A percentile compares a stretch with the other conserved stretches of the same genome.
phyloP scores from a whole-genome alignment of 2,329 filamentous ascomycete genomes.

The Fusarium coicis region DNA sequence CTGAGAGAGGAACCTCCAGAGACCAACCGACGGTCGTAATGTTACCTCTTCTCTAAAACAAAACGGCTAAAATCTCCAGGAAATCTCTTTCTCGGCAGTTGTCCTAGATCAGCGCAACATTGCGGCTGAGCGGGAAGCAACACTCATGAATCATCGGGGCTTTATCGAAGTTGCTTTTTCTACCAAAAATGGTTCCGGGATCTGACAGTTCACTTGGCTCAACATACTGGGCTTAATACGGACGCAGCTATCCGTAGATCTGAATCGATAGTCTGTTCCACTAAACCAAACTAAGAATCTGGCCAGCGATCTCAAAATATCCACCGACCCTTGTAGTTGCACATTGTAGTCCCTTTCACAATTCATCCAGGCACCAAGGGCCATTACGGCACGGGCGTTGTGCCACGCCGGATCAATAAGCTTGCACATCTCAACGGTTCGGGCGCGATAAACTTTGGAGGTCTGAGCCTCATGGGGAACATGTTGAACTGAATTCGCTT shows the following conservation, averaged over 20 bases:
- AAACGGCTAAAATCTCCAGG: fast-evolving
- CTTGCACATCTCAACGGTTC: neutral
- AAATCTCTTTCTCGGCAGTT: neutral
- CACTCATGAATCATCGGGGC: neutral
- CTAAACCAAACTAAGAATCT: neutral
- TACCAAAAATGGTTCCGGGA: fast-evolving
- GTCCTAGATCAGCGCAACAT: fast-evolving
- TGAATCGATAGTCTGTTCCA: neutral
- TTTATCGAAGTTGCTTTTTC: neutral
- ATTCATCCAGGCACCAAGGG: neutral
- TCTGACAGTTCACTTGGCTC: too few species aligned
- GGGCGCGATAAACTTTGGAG: neutral
- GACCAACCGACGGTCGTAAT: fast-evolving
- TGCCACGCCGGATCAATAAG: neutral
- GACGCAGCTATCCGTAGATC: neutral
- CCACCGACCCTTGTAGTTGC: neutral
- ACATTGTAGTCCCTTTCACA: neutral
- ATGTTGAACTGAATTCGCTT: neutral
- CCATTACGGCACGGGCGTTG: neutral
- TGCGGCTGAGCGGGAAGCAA: neutral
- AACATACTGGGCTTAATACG: neutral
- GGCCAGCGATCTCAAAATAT: neutral
- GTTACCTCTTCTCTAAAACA: fast-evolving
- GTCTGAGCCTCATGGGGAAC: neutral
- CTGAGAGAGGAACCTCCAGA: fast-evolving